These are phyloP conservation scores for Aspergillus ellipticus DNA, from an alignment of 495 filamentous ascomycete genomes.

Conservation along the genomic window DNA sequence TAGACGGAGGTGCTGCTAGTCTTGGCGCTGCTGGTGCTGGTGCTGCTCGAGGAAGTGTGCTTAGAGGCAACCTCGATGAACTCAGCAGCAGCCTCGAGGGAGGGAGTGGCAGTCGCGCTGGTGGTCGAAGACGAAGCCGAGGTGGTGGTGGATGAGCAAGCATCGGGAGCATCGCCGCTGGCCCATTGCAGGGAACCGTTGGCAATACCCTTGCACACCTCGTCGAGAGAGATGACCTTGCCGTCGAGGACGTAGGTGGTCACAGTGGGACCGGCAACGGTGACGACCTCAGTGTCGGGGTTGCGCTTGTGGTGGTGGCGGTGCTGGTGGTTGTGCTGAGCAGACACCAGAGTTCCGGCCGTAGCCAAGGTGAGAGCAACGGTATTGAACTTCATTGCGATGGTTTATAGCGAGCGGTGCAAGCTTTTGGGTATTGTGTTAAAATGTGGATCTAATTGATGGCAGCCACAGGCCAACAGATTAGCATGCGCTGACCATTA, in stretches of 20 bases:
- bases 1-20: slow-evolving; percentile 16
- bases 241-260: slow-evolving; percentile 59
- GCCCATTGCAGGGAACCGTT: slow-evolving; percentile 48
- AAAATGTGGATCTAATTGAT: slow-evolving; percentile 3
- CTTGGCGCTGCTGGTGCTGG: slow-evolving; percentile 14
- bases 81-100: slow-evolving; percentile 24
- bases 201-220: slow-evolving; percentile 61
- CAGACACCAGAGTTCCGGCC: slow-evolving; percentile 43
- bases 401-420: slow-evolving; percentile 6
- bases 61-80: slow-evolving; percentile 28
- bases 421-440: not conserved
- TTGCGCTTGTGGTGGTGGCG: slow-evolving; percentile 38
- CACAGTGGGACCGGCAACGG: slow-evolving; percentile 51
- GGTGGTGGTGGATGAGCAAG: slow-evolving; percentile 28
- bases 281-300: slow-evolving; percentile 31
- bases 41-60: slow-evolving; percentile 2
- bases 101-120: slow-evolving; percentile 16
- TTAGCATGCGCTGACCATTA: not conserved
- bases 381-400: slow-evolving; percentile 46
- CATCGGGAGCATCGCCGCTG: slow-evolving; percentile 26
- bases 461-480: not conserved
- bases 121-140: slow-evolving; percentile 18
- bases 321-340: slow-evolving; percentile 44
- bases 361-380: slow-evolving; percentile 43
- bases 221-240: slow-evolving; percentile 43